Evolutionary conservation across 1,284 basidiomycete genomes (phyloP).

Genomic region (Ustanciosporium gigantosporum): DNA sequence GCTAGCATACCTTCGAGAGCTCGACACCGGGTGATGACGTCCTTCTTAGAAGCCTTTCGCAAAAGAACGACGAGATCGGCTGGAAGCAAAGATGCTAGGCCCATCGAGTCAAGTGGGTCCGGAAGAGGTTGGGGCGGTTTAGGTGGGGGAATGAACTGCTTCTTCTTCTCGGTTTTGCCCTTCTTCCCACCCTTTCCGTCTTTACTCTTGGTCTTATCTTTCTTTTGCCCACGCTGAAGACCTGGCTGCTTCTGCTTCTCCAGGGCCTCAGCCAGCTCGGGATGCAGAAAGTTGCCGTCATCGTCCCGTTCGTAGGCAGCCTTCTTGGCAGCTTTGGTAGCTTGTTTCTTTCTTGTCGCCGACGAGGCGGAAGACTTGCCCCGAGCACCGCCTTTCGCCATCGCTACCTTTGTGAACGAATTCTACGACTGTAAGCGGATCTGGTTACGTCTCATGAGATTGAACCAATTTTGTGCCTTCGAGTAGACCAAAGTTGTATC

Average conservation of each 20-base stretch:
- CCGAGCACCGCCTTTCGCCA: slow-evolving; percentile 37
- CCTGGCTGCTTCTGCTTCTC: slow-evolving; percentile 24
- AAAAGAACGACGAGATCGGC: slow-evolving; percentile 82
- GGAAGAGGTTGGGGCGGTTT: slow-evolving; percentile 76
- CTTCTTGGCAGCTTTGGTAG: slow-evolving; percentile 51
- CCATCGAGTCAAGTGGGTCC: slow-evolving; percentile 88
- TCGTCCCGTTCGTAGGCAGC: slow-evolving; percentile 36
- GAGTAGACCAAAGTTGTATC: no score
- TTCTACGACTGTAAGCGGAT: not conserved
- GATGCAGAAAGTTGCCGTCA: slow-evolving; percentile 27
- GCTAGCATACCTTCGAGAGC: slow-evolving; percentile 81
- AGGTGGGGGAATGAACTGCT: slow-evolving; percentile 55
- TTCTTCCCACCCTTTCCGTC: slow-evolving; percentile 38
- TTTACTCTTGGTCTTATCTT: slow-evolving; percentile 46
- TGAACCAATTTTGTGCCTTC: no score
- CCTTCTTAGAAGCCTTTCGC: slow-evolving; percentile 84
- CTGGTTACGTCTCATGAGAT: no score
- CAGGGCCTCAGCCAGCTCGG: slow-evolving; percentile 14
- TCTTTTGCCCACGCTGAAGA: slow-evolving; percentile 47
- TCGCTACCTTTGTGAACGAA: not conserved
- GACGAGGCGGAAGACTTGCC: slow-evolving; percentile 59
- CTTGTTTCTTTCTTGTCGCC: slow-evolving; percentile 59
- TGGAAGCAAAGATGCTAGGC: slow-evolving; percentile 67
- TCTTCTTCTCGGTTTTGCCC: slow-evolving; percentile 50
- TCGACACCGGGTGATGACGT: slow-evolving; percentile 79